Base-by-base conservation (phyloP, 1,139 yeast genomes). In the Candida gigantensis region DNA sequence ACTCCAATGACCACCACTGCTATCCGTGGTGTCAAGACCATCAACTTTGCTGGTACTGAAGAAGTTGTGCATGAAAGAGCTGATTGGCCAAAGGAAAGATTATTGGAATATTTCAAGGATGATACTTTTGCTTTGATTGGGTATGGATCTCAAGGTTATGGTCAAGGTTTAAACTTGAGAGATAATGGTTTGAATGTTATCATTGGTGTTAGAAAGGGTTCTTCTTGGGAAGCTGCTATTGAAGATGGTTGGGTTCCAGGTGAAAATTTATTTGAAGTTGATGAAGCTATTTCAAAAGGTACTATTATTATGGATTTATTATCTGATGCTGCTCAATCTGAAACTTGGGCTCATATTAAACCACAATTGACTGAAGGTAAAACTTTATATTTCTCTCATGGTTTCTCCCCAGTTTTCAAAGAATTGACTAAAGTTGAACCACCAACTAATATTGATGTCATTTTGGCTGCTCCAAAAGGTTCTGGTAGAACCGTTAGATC, bases 171-270 rank as follows among this genome's bases (percentile, higher is more conserved):
- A 60, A 92, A 92, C 89, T 75, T 92, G 77, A 87, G 98, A 77
- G 98, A 92, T 79, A 90, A 92, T 62, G 98, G 98, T 68, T 72
- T 92, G 62, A 92, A 92, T 68, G 98, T 92, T 57, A 86, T 92
- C 67, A 78, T 92, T 55, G 98, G 98, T 81, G 98, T 92, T 59
- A 84, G 98, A 75, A 88, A 92, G 79, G 98, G 98, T 77, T 94
- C 96, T 56, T 92, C 98, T 45, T 92, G 98, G 98, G 89, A 90
- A 78, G 96, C 96, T 55, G 98, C 98, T 61, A 74, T 88, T 58
- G 98, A 92, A 73, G 98, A 92, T 70, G 98, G 98, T 57, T 92
- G 98, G 98, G 96, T 92, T 55, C 96, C 96, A 66, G 98, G 98
- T 67, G 88, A 92, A 79, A 92, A 86, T 82, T 80, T 92, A 69